These are phyloP conservation scores for Omphalea diandra DNA, from an alignment of 441 rosid species.

Conservation along the genomic window DNA sequence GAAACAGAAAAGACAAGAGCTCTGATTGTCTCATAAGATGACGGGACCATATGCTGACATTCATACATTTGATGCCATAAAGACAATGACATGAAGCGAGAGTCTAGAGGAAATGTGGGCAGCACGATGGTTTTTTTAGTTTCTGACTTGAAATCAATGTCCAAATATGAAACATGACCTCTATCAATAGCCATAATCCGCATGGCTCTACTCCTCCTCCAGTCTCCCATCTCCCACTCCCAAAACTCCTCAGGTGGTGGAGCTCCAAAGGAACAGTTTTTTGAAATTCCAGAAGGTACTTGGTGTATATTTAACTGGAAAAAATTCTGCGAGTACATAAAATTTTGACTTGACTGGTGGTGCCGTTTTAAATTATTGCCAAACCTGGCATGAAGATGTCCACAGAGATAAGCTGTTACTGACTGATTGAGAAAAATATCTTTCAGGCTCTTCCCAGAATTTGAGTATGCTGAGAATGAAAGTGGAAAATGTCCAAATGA, in stretches of 20 bases:
- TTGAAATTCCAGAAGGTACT: conserved; percentile 31
- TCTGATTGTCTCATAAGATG: conserved; percentile 73
- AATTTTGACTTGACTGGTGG: conserved; percentile 42
- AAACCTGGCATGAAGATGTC: conserved; percentile 84
- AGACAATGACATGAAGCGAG: conserved; percentile 81
- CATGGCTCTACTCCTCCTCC: conserved; percentile 85
- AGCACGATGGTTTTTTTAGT: conserved; percentile 56
- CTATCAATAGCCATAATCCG: conserved; percentile 81
- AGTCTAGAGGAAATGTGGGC: conserved; percentile 91
- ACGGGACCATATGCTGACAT: conserved; percentile 68
- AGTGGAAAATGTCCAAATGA: conserved; percentile 92
- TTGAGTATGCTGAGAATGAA: conserved; percentile 70
- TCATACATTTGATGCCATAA: conserved; percentile 53
- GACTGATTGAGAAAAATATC: conserved; percentile 83
- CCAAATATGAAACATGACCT: conserved; percentile 83
- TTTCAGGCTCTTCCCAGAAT: conserved; percentile 57
- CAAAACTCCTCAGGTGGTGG: conserved; percentile 61
- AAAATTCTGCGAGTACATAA: conserved; percentile 42
- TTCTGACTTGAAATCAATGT: conserved; percentile 60
- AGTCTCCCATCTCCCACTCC: conserved; percentile 99
- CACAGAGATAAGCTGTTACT: conserved; percentile 75
- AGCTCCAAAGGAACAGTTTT: conserved; percentile 67
- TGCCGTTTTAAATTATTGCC: conserved; percentile 89
- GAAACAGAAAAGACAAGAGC: conserved; percentile 78
- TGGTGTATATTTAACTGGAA: conserved; percentile 74